Evolutionary conservation across 2,329 filamentous ascomycete genomes (phyloP).

Genomic region (Juglanconis sp.): DNA sequence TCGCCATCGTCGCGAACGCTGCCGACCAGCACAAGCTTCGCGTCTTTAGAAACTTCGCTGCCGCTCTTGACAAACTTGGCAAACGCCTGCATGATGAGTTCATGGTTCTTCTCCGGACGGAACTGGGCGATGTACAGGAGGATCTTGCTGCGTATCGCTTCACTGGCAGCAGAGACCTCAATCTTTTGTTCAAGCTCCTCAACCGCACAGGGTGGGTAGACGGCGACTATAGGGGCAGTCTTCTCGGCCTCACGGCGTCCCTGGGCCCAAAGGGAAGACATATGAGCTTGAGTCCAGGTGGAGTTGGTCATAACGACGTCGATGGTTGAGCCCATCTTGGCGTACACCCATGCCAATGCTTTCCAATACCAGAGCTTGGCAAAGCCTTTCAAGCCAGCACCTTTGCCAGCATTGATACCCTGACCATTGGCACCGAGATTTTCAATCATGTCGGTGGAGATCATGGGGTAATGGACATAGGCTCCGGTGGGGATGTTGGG

Average conservation of each 20-base stretch:
- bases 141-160: slow-evolving; percentile 65
- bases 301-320: slow-evolving; percentile 98
- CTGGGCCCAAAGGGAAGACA: slow-evolving; percentile 74
- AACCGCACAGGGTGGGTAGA: slow-evolving; percentile 92
- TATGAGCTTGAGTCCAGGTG: slow-evolving; percentile 85
- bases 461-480: slow-evolving; percentile 97
- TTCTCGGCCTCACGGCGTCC: slow-evolving; percentile 43
- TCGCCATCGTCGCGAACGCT: slow-evolving; percentile 85
- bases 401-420: slow-evolving; percentile 81
- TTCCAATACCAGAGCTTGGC: slow-evolving; percentile 84
- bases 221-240: slow-evolving; percentile 61
- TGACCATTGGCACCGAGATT: slow-evolving; percentile 68
- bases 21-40: slow-evolving; percentile 80
- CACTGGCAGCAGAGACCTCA: slow-evolving; percentile 65
- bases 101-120: slow-evolving; percentile 94
- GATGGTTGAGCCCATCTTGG: slow-evolving; percentile 74
- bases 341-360: slow-evolving; percentile 78
- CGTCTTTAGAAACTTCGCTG: slow-evolving; percentile 46
- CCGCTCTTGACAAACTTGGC: slow-evolving; percentile 65
- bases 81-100: slow-evolving; percentile 81
- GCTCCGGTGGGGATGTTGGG: slow-evolving; percentile 77
- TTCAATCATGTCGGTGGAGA: slow-evolving; percentile 94
- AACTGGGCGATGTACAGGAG: slow-evolving; percentile 97
- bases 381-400: slow-evolving; percentile 65
- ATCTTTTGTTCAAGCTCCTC: slow-evolving; percentile 75